Evolutionary conservation across 2,329 filamentous ascomycete species (phyloP).

Genomic region (Cladosporium halotolerans): DNA sequence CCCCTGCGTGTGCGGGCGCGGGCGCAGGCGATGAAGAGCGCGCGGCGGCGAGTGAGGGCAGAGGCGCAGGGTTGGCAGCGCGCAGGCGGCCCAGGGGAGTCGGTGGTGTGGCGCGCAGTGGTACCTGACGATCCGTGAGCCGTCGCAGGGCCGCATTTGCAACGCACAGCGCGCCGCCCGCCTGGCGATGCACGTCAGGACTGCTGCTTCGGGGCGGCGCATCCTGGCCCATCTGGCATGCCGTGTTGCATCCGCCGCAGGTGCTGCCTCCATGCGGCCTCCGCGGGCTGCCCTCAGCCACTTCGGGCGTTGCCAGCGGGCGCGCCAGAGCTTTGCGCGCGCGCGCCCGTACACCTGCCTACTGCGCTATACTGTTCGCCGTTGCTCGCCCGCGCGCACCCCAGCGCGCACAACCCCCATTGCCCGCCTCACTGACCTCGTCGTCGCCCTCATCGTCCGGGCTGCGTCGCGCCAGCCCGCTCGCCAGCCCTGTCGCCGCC

Average conservation of each 20-base stretch:
- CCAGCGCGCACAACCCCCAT: too few relatives aligned
- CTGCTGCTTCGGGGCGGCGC: neutral
- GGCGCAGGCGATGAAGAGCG: constrained; percentile 4
- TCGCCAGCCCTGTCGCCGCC: too few relatives aligned
- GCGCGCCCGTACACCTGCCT: too few relatives aligned
- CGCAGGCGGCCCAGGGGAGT: too few relatives aligned
- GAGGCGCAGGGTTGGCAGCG: neutral
- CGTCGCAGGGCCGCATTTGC: neutral
- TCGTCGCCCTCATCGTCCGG: too few relatives aligned
- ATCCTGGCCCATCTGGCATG: neutral
- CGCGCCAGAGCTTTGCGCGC: too few relatives aligned
- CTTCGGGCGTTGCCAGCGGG: neutral
- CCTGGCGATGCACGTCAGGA: constrained; percentile 2
- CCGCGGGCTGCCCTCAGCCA: too few relatives aligned
- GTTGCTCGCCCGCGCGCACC: too few relatives aligned
- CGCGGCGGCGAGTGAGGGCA: neutral
- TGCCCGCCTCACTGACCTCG: too few relatives aligned
- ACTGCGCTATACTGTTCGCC: too few relatives aligned
- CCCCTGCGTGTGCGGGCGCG: neutral
- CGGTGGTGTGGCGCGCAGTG: constrained; percentile 8
- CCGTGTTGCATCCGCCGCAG: neutral
- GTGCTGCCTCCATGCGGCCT: too few relatives aligned
- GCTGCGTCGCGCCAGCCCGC: too few relatives aligned
- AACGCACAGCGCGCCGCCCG: neutral
- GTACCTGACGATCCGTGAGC: constrained; percentile 8